These are phyloP conservation scores for Venturia aucupariae DNA, from an alignment of 2,329 filamentous ascomycete genomes.

Conservation along the genomic window DNA sequence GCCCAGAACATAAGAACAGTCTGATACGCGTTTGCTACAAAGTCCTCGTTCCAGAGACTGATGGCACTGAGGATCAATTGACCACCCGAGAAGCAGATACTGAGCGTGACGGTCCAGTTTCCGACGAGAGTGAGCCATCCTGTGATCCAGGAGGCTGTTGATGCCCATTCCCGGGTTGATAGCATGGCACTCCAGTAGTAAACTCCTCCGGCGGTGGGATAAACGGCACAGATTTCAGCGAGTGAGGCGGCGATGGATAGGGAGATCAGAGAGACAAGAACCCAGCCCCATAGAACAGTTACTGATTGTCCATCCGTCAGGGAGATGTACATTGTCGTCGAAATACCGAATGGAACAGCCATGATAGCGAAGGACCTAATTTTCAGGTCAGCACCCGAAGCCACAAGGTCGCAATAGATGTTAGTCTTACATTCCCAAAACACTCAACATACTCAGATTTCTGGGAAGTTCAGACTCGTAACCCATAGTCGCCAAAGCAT, in stretches of 20 bases:
- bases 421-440: conserved; percentile 48
- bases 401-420: neutral
- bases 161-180: conserved; percentile 54
- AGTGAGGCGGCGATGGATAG: conserved; percentile 55
- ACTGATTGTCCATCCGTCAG: conserved; percentile 60
- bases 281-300: conserved; percentile 62
- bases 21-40: conserved; percentile 58
- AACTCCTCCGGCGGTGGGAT: conserved; percentile 58
- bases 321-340: conserved; percentile 59
- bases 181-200: conserved; percentile 65
- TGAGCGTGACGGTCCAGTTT: conserved; percentile 57
- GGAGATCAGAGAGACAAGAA: conserved; percentile 55
- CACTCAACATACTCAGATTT: conserved; percentile 59
- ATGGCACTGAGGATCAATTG: conserved; percentile 61
- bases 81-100: conserved; percentile 64
- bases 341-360: conserved; percentile 60
- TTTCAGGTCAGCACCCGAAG: neutral
- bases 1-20: conserved; percentile 65
- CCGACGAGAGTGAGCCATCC: conserved; percentile 65
- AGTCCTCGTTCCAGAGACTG: conserved; percentile 60
- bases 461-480: conserved; percentile 59
- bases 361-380: conserved; percentile 61
- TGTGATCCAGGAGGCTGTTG: conserved; percentile 59
- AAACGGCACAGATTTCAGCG: conserved; percentile 61
- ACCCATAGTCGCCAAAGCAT: conserved; percentile 55